Percentiles rank a stretch among this genome's conserved stretches.
Evolutionary conservation across 2,329 filamentous ascomycete genomes (phyloP).

Genomic region (Apiospora kogelbergensis): DNA sequence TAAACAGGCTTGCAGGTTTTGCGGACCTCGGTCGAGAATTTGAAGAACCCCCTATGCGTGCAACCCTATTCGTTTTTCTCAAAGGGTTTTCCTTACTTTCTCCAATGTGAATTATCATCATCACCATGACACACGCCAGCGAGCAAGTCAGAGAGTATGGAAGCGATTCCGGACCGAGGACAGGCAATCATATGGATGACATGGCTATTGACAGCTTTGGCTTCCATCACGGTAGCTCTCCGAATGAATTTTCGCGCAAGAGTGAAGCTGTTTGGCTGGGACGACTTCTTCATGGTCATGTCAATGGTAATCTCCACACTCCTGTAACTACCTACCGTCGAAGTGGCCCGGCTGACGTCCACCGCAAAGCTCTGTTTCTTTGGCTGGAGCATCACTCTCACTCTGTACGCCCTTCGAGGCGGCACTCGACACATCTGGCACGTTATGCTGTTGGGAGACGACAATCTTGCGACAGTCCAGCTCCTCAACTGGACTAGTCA

Average conservation of each 20-base stretch:
- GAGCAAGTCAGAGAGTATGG: not conserved
- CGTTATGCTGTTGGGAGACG: not conserved
- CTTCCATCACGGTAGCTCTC: not conserved
- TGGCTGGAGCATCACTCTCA: not conserved
- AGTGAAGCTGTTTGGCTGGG: not conserved
- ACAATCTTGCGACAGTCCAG: not conserved
- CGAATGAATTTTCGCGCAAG: not conserved
- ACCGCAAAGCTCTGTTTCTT: not conserved
- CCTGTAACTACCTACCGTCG: not conserved
- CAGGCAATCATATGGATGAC: not conserved
- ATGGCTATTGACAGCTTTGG: not conserved
- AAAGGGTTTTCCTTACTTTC: not conserved
- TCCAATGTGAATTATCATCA: not conserved
- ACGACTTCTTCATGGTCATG: not conserved
- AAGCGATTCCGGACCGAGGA: not conserved
- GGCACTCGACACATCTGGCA: slow-evolving; percentile 4
- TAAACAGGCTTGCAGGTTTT: too few relatives aligned
- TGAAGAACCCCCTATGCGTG: too few relatives aligned
- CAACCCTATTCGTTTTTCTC: too few relatives aligned
- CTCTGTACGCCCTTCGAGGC: not conserved
- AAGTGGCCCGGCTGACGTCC: not conserved
- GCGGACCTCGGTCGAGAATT: too few relatives aligned
- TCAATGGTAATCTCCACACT: not conserved
- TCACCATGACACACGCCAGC: not conserved
- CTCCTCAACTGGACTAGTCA: slow-evolving; percentile 7